phyloP scores from a whole-genome alignment of 2,329 filamentous ascomycete genomes.

The Tolypocladium amazonense region DNA sequence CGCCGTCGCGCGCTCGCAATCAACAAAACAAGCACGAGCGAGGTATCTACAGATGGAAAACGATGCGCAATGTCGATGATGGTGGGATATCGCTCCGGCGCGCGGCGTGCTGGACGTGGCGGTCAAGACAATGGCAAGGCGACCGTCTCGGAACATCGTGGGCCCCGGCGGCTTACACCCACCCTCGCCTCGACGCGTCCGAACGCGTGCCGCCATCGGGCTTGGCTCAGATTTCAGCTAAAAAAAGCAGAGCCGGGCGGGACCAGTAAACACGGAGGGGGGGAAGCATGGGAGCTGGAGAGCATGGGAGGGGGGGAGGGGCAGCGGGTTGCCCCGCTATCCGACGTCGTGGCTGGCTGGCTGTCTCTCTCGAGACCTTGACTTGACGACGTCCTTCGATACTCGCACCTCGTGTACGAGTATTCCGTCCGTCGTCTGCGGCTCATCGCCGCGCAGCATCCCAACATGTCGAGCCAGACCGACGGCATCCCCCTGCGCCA shows the following conservation, averaged over 20 bases:
- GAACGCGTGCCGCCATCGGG: not conserved
- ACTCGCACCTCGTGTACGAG: no score
- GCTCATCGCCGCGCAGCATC: no score
- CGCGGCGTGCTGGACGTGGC: not conserved
- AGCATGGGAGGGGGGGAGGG: not conserved
- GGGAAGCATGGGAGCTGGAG: not conserved
- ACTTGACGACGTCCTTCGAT: no score
- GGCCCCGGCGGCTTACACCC: not conserved
- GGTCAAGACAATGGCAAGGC: not conserved
- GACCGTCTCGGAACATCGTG: not conserved
- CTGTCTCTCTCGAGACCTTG: no score
- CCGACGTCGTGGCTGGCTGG: not conserved
- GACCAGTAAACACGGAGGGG: not conserved
- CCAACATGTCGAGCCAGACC: conserved; percentile 33
- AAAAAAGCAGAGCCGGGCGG: not conserved
- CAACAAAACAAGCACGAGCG: not conserved
- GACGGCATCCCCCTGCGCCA: conserved; percentile 41
- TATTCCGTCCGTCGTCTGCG: no score
- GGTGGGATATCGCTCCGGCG: no score
- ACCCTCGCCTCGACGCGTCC: not conserved
- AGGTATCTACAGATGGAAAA: not conserved
- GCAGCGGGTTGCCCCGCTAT: not conserved
- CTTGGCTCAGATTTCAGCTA: not conserved
- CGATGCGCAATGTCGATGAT: not conserved
- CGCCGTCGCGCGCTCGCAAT: not conserved